Conservation (phyloP, 805 yeast species). For the Clavispora santaluciae region DNA sequence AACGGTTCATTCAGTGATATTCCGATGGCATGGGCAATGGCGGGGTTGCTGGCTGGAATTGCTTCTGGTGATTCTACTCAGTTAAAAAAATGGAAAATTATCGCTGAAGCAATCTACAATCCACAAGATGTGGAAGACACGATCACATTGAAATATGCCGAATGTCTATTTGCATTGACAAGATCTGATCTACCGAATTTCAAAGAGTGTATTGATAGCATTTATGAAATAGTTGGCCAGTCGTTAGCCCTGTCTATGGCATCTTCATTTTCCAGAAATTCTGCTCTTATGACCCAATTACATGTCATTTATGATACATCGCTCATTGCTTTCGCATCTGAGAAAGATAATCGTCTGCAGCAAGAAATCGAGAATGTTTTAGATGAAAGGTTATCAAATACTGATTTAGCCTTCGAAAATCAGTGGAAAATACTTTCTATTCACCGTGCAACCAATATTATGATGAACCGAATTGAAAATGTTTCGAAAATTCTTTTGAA, state of each 20-base stretch:
- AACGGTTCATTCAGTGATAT: conserved; percentile 16
- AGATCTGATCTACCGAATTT: conserved; percentile 29
- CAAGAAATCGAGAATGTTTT: conserved; percentile 19
- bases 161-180: conserved; percentile 47
- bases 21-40: conserved; percentile 54
- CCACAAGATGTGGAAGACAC: conserved; percentile 48
- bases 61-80: conserved; percentile 51
- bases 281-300: conserved; percentile 31
- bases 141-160: conserved; percentile 62
- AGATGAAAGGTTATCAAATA: conserved; percentile 26
- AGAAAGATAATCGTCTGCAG: conserved; percentile 8
- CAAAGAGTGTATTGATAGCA: conserved; percentile 39
- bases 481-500: conserved; percentile 47
- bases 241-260: conserved; percentile 42
- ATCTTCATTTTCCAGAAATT: conserved; percentile 34
- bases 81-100: conserved; percentile 54
- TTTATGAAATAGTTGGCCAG: conserved; percentile 57
- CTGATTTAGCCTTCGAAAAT: conserved; percentile 47
- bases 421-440: conserved; percentile 57
- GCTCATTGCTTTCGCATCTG: conserved; percentile 16
- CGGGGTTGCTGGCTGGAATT: conserved; percentile 75
- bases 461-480: conserved; percentile 30
- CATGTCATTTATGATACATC: conserved; percentile 34
- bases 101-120: conserved; percentile 41
- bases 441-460: conserved; percentile 45